Base-by-base conservation (phyloP, 345 rosid genomes). In the Populus simonii region DNA sequence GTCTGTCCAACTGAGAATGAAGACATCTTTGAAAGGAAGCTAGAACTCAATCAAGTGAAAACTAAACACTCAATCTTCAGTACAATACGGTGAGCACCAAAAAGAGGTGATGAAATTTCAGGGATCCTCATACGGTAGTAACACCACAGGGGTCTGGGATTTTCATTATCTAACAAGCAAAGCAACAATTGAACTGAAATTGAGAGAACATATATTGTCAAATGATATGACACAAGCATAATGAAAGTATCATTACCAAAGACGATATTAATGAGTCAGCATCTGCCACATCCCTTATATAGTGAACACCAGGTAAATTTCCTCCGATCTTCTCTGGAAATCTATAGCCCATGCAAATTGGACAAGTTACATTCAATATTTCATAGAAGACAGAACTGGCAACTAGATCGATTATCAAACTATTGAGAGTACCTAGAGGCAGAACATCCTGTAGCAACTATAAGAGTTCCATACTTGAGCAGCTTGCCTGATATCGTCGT, bases 271-370 rank as follows among this genome's bases (percentile, higher is more conserved):
- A 80, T 41, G 96, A 89, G 79, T 96, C 90, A 55, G 98, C 97
- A 88, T 96, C 99, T 53, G 90, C 97, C 72, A 96, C 94, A 80
- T 95, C 97, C 74, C 97, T 87, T 76, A 92, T 91, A 75, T 93
- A 93, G 88, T 92, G 99, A 76, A 95, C 98, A 35, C 98, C 99
- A 63, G 96, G 89, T 66, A 93, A 86, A 80, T 86, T 88, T 77
- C 98, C 98, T 68, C 98, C 99, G 38, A 95, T 93, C 88, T 89
- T 93, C 78, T 92, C 97, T 0, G 98, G 99, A 79, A 95, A 90
- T 84, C 99, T 95, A 75, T 73, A 59, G 77, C 43, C 81, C 76
- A 83, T 20, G 66, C 25, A 29, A 13, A 33, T 9, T 23, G 77
- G 73, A 79, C 69, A 82, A 45, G 35, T 66, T 71, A 53, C 1